These are phyloP conservation scores for Claviceps maximensis DNA, from an alignment of 2,329 filamentous ascomycete genomes.

Conservation along the genomic window DNA sequence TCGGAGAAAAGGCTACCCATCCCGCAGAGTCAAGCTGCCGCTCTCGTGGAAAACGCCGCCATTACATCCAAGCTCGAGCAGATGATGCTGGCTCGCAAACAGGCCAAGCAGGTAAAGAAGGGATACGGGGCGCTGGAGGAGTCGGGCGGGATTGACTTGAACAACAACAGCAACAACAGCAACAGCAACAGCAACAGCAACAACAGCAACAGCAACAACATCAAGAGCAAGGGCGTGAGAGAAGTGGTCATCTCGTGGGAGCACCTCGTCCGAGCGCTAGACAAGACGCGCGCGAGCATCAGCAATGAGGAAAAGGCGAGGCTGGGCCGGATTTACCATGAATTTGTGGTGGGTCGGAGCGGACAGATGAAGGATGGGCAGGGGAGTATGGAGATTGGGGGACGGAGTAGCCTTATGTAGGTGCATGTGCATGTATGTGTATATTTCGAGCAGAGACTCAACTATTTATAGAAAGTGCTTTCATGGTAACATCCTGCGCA, in stretches of 20 bases:
- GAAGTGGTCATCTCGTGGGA: slow-evolving; percentile 77
- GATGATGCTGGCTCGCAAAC: slow-evolving; percentile 57
- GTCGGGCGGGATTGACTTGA: slow-evolving; percentile 12
- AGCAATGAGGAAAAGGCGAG: slow-evolving; percentile 62
- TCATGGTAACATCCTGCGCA: too few relatives aligned
- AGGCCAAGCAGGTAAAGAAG: slow-evolving; percentile 20
- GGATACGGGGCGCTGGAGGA: slow-evolving; percentile 12
- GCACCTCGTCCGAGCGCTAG: slow-evolving; percentile 67
- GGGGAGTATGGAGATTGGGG: slow-evolving; percentile 82
- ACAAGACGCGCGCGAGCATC: slow-evolving; percentile 70
- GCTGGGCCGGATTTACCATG: slow-evolving; percentile 69
- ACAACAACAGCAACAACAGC: background rate
- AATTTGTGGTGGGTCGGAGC: slow-evolving; percentile 86
- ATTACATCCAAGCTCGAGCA: slow-evolving; percentile 72
- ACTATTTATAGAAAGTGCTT: background rate
- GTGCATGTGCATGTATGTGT: background rate
- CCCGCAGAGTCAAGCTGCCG: slow-evolving; percentile 36
- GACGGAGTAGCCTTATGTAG: slow-evolving; percentile 85
- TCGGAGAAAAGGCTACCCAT: slow-evolving; percentile 22
- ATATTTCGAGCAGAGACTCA: background rate
- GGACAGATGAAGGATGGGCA: slow-evolving; percentile 94
- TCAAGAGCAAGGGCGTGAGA: slow-evolving; percentile 23
- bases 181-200: slow-evolving; percentile 14
- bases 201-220: slow-evolving; percentile 13
- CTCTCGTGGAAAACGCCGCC: slow-evolving; percentile 61